Conservation (phyloP, 2,329 filamentous ascomycete genomes). For the Xylariaceae sp. region DNA sequence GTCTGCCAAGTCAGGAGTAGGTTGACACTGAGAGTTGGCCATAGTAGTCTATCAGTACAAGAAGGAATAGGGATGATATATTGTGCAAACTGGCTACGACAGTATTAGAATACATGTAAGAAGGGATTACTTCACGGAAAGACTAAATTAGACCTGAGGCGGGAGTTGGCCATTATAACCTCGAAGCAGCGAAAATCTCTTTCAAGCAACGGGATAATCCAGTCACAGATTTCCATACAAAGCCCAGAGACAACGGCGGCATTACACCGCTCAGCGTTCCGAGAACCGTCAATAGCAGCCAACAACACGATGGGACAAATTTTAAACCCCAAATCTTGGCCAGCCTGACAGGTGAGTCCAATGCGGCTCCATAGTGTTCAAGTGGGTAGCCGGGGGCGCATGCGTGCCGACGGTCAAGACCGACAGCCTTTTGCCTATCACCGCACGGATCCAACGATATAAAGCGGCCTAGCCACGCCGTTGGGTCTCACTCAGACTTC, state of each 20-base stretch:
- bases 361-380: conserved; percentile 13
- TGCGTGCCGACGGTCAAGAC: conserved; percentile 8
- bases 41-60: neutral
- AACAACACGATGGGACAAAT: neutral
- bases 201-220: too few relatives aligned
- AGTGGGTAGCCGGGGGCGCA: conserved; percentile 9
- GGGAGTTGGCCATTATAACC: too few relatives aligned
- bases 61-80: neutral
- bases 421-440: conserved; percentile 17
- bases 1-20: neutral
- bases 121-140: too few relatives aligned
- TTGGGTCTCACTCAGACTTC: neutral
- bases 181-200: too few relatives aligned
- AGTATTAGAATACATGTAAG: too few relatives aligned
- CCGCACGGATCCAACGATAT: neutral
- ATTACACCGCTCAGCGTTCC: conserved; percentile 2
- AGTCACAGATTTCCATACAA: neutral
- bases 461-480: neutral
- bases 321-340: conserved; percentile 6
- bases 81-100: too few relatives aligned
- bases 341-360: neutral
- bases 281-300: conserved; percentile 14
- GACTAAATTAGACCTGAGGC: too few relatives aligned
- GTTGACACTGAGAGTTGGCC: conserved; percentile 3
- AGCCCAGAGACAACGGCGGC: neutral